These are phyloP conservation scores for Ogataea paraovalis DNA, from an alignment of 805 yeast genomes.

Conservation along the genomic window DNA sequence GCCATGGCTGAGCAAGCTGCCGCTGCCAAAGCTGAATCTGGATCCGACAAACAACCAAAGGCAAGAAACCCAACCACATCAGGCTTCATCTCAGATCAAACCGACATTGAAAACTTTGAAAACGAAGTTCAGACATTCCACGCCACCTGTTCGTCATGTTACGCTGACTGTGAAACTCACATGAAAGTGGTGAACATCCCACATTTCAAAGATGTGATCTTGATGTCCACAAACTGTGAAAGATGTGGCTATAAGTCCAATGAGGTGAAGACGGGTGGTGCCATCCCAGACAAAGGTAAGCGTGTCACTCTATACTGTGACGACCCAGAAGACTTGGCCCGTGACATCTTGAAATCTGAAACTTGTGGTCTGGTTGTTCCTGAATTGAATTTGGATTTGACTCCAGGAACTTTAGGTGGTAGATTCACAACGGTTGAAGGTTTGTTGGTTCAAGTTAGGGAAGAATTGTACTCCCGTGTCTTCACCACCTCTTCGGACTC, in stretches of 20 bases:
- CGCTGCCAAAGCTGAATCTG: conserved; percentile 31
- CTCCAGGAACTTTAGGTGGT: conserved; percentile 97
- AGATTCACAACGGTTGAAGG: conserved; percentile 98
- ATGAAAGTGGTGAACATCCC: conserved; percentile 97
- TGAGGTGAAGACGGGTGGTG: conserved; percentile 99
- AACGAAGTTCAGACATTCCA: conserved; percentile 91
- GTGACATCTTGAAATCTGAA: conserved; percentile 93
- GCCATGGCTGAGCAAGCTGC: conserved; percentile 16
- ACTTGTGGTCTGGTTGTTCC: conserved; percentile 85
- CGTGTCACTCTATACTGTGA: conserved; percentile 68
- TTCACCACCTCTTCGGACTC: conserved; percentile 85
- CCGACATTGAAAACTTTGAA: conserved; percentile 78
- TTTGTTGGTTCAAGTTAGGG: conserved; percentile 78
- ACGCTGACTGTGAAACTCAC: conserved; percentile 78
- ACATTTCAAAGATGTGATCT: conserved; percentile 94
- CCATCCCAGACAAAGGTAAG: conserved; percentile 81
- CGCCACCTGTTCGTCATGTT: conserved; percentile 91
- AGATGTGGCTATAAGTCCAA: conserved; percentile 93
- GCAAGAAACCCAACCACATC: conserved; percentile 39
- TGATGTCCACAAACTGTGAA: conserved; percentile 93
- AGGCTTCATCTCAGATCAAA: conserved; percentile 64
- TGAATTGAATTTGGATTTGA: conserved; percentile 83
- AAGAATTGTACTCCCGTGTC: conserved; percentile 82
- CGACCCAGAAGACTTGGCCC: conserved; percentile 87
- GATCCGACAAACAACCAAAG: conserved; percentile 7